phyloP scores from a whole-genome alignment of 352 stramenopile species.

The Phytophthora cryptogea region DNA sequence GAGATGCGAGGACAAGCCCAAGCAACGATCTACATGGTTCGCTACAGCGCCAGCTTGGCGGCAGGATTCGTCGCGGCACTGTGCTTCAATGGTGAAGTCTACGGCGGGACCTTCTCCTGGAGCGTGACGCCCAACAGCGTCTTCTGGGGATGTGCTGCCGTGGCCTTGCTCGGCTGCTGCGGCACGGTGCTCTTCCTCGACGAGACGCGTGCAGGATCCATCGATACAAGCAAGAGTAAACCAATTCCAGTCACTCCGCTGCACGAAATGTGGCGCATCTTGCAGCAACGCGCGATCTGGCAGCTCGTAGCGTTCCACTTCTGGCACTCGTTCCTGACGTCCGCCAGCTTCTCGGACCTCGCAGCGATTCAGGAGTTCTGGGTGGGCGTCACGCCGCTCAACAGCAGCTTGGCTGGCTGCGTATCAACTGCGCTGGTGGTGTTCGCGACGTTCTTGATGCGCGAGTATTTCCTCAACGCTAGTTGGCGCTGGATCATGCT shows the following conservation, averaged over 20 bases:
- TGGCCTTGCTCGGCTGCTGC: slow-evolving; percentile 41
- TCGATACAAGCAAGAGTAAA: slow-evolving; percentile 22
- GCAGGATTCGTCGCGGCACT: slow-evolving; percentile 54
- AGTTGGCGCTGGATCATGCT: slow-evolving; percentile 68
- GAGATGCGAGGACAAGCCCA: slow-evolving; percentile 62
- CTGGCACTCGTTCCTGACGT: slow-evolving; percentile 67
- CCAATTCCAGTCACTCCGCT: slow-evolving; percentile 34
- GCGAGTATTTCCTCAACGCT: slow-evolving; percentile 58
- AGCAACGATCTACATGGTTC: slow-evolving; percentile 71
- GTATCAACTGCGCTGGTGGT: slow-evolving; percentile 56
- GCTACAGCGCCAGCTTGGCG: slow-evolving; percentile 53
- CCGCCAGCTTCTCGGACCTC: slow-evolving; percentile 56
- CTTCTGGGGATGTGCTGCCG: slow-evolving; percentile 56
- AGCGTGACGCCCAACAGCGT: slow-evolving; percentile 53
- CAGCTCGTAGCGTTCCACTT: slow-evolving; percentile 73
- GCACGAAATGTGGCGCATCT: slow-evolving; percentile 67
- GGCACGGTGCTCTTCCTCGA: slow-evolving; percentile 51
- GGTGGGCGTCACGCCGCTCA: slow-evolving; percentile 58
- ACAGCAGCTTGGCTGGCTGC: slow-evolving; percentile 57
- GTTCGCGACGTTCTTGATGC: slow-evolving; percentile 59
- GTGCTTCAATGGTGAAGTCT: slow-evolving; percentile 64
- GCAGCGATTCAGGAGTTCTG: slow-evolving; percentile 65
- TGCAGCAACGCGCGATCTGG: slow-evolving; percentile 76
- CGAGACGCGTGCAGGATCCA: slow-evolving; percentile 41
- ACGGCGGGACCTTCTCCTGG: slow-evolving; percentile 67